These are phyloP conservation scores for Symbiodinium pilosum DNA, from an alignment of 73 alveolate genomes.

Conservation along the genomic window DNA sequence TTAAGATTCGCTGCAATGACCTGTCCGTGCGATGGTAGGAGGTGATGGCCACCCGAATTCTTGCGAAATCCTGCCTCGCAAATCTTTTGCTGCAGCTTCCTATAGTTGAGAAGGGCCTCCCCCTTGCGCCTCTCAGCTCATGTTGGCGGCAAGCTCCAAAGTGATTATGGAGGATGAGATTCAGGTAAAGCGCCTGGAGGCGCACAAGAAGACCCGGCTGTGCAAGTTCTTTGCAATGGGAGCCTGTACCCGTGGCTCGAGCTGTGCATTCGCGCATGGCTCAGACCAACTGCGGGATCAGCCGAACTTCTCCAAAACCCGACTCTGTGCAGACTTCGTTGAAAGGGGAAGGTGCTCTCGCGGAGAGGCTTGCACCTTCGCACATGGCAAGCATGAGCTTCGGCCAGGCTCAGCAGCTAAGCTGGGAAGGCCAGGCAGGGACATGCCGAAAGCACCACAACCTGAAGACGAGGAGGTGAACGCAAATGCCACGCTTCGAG, in stretches of 20 bases:
- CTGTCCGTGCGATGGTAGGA: no score
- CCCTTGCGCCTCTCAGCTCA: no score
- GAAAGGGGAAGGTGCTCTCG: background rate
- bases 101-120: no score
- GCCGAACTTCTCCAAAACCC: conserved; percentile 42
- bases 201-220: conserved; percentile 59
- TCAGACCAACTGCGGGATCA: background rate
- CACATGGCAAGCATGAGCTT: conserved; percentile 77
- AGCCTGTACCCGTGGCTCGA: conserved; percentile 45
- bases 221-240: conserved; percentile 80
- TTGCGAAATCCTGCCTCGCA: no score
- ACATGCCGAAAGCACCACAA: background rate
- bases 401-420: conserved; percentile 89
- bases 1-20: no score
- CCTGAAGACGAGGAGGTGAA: background rate
- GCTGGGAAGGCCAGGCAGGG: conserved; percentile 45
- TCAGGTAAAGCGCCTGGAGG: background rate
- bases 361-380: conserved; percentile 37
- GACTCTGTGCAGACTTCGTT: conserved; percentile 50
- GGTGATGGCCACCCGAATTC: no score
- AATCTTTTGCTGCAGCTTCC: no score
- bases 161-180: background rate
- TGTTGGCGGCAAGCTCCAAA: no score
- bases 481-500: background rate
- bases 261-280: conserved; percentile 74